Base-by-base conservation (phyloP, 805 yeast species). In the Ogataea corticis region DNA sequence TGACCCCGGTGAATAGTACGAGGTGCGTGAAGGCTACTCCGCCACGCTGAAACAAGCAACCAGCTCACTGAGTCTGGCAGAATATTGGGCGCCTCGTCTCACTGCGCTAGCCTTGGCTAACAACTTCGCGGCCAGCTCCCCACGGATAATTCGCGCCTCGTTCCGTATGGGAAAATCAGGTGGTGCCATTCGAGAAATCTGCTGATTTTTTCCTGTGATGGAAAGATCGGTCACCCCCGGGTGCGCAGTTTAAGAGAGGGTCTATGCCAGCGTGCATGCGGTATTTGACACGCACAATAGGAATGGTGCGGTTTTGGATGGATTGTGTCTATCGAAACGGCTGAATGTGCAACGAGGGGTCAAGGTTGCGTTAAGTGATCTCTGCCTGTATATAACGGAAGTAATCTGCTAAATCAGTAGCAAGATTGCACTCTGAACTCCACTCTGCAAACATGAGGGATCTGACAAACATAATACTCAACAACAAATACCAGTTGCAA, bases 401-500 rank as follows among this genome's bases (percentile, higher is more conserved):
- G 9, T 18, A 14, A 13, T 23, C 19, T 42, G 29, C 31, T 13
- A 28, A 28, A 11, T 28, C 11, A 7, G 13, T 28, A 28, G 13
- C 31, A n/a, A n/a, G 13, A 28, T 6, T 7, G 13, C 6, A 11
- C 13, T 12, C 31, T 11, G 6, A 28, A 4, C 14, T 9, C 25
- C 25, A 7, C 5, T 7, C 21, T 34, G 17, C 37, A n/a, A 28
- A 15, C 7, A 61, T 61, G 66, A 57, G 55, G 41, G 65, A 60
- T 36, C 52, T 66, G 7, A 44, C 66, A 0, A 61, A 59, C 28
- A 52, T 68, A 2, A 57, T 62, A 5, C 48, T 68, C 14, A 68
- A 66, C 51, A 61, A 64, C 52, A 67, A 70, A 19, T 70, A 69
- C 51, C 69, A 67, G 45, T 65, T 79, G 55, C 70, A 72, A 46